Percentiles rank a stretch among this genome's conserved stretches.
These are phyloP conservation scores for Cercis canadensis DNA, from an alignment of 306 rosid species.

Conservation along the genomic window DNA sequence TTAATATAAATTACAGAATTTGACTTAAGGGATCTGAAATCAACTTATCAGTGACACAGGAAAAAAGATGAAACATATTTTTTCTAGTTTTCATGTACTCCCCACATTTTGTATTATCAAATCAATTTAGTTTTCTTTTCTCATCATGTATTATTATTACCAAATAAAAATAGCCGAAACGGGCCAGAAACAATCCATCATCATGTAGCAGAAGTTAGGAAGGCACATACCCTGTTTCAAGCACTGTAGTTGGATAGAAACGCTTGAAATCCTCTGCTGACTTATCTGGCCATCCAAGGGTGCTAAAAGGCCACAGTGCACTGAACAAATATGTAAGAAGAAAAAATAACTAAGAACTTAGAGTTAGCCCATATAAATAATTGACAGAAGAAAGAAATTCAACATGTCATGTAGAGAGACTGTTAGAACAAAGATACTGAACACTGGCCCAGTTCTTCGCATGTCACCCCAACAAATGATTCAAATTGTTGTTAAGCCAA, in stretches of 20 bases:
- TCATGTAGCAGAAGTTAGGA: constrained; percentile 30
- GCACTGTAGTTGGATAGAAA: constrained; percentile 94
- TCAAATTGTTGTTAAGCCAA: too few species aligned
- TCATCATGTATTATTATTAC: too few species aligned
- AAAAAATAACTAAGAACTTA: constrained; percentile 26
- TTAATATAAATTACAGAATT: background rate
- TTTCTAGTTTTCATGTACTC: background rate
- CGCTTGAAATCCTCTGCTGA: constrained; percentile 78
- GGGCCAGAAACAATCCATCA: constrained; percentile 2
- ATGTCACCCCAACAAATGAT: background rate
- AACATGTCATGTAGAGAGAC: constrained; percentile 3
- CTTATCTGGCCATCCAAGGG: constrained; percentile 97
- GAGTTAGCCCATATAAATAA: constrained; percentile 24
- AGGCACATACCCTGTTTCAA: constrained; percentile 90
- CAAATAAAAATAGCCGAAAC: background rate
- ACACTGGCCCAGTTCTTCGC: background rate
- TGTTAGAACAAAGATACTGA: background rate
- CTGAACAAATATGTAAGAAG: too few species aligned
- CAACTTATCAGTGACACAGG: background rate
- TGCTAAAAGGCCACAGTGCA: constrained; percentile 97
- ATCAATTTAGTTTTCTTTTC: too few species aligned
- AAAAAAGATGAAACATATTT: background rate
- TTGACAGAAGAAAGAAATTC: constrained; percentile 1
- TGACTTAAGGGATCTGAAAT: background rate
- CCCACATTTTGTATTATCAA: too few species aligned